Evolutionary conservation across 2,329 filamentous ascomycete genomes (phyloP).

Genomic region (Knufia petricola): DNA sequence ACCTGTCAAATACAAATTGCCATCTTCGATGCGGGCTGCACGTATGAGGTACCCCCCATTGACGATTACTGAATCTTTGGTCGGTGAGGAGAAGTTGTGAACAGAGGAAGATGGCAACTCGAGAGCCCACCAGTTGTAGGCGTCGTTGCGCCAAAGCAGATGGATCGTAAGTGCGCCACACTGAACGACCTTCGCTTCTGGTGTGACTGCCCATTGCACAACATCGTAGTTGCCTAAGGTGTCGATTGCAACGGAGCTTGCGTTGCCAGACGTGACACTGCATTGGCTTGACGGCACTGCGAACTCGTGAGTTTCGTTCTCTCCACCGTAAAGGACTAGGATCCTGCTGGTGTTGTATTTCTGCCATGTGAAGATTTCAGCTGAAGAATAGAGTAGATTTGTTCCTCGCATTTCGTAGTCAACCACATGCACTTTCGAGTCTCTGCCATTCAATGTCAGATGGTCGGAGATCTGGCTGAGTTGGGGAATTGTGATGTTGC

Average conservation of each 20-base stretch:
- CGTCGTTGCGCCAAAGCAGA: constrained; percentile 30
- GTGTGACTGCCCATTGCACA: constrained; percentile 47
- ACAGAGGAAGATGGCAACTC: constrained; percentile 27
- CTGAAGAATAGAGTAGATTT: constrained; percentile 35
- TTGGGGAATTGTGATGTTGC: constrained; percentile 33
- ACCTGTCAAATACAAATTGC: constrained; percentile 53
- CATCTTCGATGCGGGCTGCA: constrained; percentile 44
- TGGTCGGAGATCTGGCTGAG: constrained; percentile 19
- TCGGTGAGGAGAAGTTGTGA: constrained; percentile 26
- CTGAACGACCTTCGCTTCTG: constrained; percentile 34
- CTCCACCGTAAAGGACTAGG: constrained; percentile 33
- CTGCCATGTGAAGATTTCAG: constrained; percentile 36
- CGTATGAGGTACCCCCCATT: constrained; percentile 37
- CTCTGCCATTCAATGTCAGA: constrained; percentile 30
- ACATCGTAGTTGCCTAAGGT: constrained; percentile 19
- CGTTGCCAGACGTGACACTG: constrained; percentile 25
- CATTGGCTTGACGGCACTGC: constrained; percentile 27
- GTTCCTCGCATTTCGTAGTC: constrained; percentile 34
- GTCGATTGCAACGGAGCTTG: constrained; percentile 7
- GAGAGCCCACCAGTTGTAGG: constrained; percentile 38
- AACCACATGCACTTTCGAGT: constrained; percentile 36
- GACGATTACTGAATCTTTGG: constrained; percentile 31
- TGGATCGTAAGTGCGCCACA: constrained; percentile 27
- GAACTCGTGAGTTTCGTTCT: constrained; percentile 33
- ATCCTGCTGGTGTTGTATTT: constrained; percentile 20